These are phyloP conservation scores for Lenzites betulinus DNA, from an alignment of 768 basidiomycete genomes.

Conservation along the genomic window DNA sequence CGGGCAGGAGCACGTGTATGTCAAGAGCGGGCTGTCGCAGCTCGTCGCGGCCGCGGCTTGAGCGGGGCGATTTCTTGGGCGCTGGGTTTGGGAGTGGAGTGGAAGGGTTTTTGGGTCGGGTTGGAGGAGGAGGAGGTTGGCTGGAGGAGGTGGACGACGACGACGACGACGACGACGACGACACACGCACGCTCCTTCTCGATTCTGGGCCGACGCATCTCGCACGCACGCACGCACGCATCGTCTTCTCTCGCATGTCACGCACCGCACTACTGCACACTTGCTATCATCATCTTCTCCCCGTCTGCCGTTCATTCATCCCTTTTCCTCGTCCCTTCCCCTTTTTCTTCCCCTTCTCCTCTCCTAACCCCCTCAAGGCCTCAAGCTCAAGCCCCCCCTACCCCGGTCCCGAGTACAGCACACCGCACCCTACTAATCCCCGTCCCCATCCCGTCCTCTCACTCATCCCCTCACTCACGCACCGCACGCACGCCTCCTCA, in stretches of 20 bases:
- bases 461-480: neutral
- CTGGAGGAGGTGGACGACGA: neutral
- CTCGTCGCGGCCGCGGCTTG: constrained; percentile 49
- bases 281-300: neutral
- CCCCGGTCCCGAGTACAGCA: too few species aligned
- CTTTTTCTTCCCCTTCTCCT: neutral
- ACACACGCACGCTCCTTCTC: neutral
- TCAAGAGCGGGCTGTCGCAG: constrained; percentile 54
- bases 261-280: too few species aligned
- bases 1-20: constrained; percentile 42
- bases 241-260: neutral
- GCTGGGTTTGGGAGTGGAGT: neutral
- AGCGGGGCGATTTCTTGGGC: neutral
- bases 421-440: neutral
- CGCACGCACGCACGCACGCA: neutral
- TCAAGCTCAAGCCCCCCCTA: too few species aligned
- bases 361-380: neutral
- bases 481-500: neutral
- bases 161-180: constrained; percentile 2
- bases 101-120: neutral
- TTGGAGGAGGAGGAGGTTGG: neutral
- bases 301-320: neutral
- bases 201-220: neutral
- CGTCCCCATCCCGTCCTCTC: neutral
- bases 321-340: neutral